Evolutionary conservation across 164 flowering plant genomes (phyloP).

Genomic region (Dillenia turbinata): DNA sequence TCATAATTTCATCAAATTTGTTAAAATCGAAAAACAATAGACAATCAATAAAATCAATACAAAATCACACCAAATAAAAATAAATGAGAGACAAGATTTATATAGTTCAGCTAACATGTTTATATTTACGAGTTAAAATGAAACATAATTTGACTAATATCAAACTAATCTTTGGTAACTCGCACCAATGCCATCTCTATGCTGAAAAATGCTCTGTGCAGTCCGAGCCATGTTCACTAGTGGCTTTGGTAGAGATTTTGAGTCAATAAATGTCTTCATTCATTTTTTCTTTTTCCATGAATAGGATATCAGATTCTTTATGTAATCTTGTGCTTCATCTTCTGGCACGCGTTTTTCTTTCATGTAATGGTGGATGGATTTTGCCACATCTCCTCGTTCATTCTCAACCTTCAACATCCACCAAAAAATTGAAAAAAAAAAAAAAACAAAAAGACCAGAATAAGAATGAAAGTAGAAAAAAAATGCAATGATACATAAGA

Average conservation of each 20-base stretch:
- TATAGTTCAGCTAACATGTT: no score
- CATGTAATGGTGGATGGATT: conserved; percentile 17
- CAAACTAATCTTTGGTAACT: conserved; percentile 6
- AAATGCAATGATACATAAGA: no score
- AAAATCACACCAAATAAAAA: no score
- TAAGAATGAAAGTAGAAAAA: no score
- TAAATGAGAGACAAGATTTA: no score
- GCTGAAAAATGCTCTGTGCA: conserved; percentile 10
- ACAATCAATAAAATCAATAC: no score
- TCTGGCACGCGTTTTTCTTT: conserved; percentile 2
- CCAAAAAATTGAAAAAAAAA: not conserved
- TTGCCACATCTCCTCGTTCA: conserved; percentile 11
- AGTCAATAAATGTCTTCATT: conserved; percentile 10
- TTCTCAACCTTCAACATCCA: conserved; percentile 13
- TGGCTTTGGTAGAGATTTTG: conserved; percentile 3
- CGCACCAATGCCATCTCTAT: conserved; percentile 21
- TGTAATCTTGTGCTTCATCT: conserved; percentile 12
- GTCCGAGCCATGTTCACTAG: conserved; percentile 14
- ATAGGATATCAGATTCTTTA: conserved; percentile 2
- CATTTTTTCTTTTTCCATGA: conserved; percentile 20
- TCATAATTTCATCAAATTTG: no score
- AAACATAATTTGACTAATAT: not conserved
- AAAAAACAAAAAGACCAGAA: no score
- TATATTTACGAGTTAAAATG: no score
- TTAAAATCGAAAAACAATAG: no score